phyloP scores from a whole-genome alignment of 1,284 basidiomycete species.

The Ceratobasidium sp. region DNA sequence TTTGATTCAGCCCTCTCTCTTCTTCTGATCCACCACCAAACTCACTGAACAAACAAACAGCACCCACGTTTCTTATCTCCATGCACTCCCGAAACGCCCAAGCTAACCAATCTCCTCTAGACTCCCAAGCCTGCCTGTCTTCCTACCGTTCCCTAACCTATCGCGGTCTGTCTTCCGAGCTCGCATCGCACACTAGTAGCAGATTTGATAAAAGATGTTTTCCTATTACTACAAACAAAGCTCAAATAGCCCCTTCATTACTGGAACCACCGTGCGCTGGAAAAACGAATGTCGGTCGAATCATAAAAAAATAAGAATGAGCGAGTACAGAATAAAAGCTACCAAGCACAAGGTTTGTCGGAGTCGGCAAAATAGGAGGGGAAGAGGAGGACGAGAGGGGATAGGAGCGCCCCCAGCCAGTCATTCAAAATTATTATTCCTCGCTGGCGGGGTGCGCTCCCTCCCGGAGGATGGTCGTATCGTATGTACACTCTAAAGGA shows the following conservation, averaged over 20 bases:
- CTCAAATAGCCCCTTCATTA: constrained; percentile 14
- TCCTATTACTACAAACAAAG: constrained; percentile 12
- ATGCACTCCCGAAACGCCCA: no score
- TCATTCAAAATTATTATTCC: constrained; percentile 5
- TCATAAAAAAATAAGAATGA: neutral
- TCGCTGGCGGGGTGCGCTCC: constrained; percentile 14
- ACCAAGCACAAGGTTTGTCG: constrained; percentile 6
- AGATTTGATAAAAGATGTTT: constrained; percentile 15
- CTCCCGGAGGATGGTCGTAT: constrained; percentile 8
- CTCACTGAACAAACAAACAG: no score
- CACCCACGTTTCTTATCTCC: no score
- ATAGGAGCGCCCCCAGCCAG: neutral
- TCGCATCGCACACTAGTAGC: no score
- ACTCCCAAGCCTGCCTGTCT: no score
- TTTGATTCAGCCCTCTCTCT: no score
- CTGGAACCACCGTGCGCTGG: neutral
- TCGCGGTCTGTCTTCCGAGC: no score
- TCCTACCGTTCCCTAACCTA: no score
- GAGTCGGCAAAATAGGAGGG: neutral
- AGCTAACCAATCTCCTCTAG: no score
- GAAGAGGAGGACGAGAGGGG: neutral
- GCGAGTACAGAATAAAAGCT: constrained; percentile 7
- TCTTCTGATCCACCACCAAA: no score
- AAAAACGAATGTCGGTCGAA: constrained; percentile 8
- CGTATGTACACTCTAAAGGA: constrained; percentile 22